Percentiles rank a stretch among this genome's conserved stretches.
Evolutionary conservation across 139 green algal species (phyloP).

Genomic region (Edaphochlamys debaryana): DNA sequence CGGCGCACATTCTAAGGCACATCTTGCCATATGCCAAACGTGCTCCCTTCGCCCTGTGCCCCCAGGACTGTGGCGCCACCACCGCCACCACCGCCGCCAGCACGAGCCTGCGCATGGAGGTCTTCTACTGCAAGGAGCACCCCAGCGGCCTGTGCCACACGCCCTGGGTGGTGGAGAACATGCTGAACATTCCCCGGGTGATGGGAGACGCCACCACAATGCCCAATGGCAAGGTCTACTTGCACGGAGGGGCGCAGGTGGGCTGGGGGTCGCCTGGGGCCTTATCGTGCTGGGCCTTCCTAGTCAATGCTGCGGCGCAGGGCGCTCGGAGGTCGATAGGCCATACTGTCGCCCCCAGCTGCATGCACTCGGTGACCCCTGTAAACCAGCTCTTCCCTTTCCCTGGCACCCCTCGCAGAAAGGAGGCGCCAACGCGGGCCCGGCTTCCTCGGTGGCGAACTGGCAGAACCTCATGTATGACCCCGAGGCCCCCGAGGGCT

Average conservation of each 20-base stretch:
- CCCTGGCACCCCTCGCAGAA: neutral
- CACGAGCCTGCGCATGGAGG: neutral
- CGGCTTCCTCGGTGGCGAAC: neutral
- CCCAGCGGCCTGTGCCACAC: neutral
- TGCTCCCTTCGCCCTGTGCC: neutral
- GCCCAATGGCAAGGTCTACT: constrained; percentile 8
- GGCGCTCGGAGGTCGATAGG: too few species aligned
- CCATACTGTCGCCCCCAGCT: neutral
- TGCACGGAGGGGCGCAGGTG: neutral
- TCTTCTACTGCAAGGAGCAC: neutral
- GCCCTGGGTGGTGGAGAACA: neutral
- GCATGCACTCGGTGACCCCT: too few species aligned
- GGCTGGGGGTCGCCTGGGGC: neutral
- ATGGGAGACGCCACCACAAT: constrained; percentile 1
- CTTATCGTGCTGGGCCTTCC: too few species aligned
- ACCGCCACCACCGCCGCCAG: neutral
- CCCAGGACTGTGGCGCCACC: neutral
- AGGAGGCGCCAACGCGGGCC: neutral
- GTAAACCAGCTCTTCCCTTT: neutral
- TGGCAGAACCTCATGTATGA: neutral
- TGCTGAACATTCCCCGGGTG: constrained; percentile 5
- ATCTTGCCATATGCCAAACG: neutral
- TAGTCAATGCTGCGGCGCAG: neutral
- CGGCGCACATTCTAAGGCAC: too few species aligned
- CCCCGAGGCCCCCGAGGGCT: neutral